Evolutionary conservation across 495 filamentous ascomycete species (phyloP), one percentile per base, ranked within the genome.

Genomic region (Halenospora varia): DNA sequence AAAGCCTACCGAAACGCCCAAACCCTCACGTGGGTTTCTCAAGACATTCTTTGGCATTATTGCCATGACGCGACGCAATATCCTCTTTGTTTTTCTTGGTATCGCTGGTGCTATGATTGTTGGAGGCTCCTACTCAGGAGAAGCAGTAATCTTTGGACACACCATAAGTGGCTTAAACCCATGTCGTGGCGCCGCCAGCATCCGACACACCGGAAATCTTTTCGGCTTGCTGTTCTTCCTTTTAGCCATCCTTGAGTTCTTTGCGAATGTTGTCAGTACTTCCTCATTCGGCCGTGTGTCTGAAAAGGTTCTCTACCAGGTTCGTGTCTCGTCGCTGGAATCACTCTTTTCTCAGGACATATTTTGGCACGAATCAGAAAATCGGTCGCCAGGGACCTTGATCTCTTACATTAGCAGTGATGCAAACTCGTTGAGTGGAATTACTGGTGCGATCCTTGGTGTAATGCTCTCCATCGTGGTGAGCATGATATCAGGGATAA

Each of bases 171-270:
- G 65, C 55, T 42, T 80, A 47, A 73, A 72, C 57, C 71, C 73
- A 4, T 81, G 77, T 63, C 65, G 75, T 0, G 64, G 63, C 23
- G 61, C 74, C 0, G n/a, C n/a, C 0, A 17, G n/a, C 47, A 65
- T 69, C 44, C 51, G 55, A 2, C 48, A 51, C 18, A 18, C 53
- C n/a, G 77, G 78, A 17, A 63, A 71, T 53, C 78, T 82, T 56
- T 80, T 68, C 25, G 77, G 76, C 0, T 66, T 79, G 2, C 71
- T 82, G 69, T 78, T 82, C 66, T 81, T 82, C 57, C 67, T 80
- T 19, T 66, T 83, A 10, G 78, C 77, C 0, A 70, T 81, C 15
- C 73, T 79, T 41, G 77, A 77, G 52, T 77, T 83, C 60, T 74
- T 80, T 47, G 77, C 79, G 9, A 81, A 83, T 59, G 10, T 76